Evolutionary conservation across 2,329 filamentous ascomycete genomes (phyloP), one percentile per base, ranked within the genome.

Genomic region (Juglanconis juglandina): DNA sequence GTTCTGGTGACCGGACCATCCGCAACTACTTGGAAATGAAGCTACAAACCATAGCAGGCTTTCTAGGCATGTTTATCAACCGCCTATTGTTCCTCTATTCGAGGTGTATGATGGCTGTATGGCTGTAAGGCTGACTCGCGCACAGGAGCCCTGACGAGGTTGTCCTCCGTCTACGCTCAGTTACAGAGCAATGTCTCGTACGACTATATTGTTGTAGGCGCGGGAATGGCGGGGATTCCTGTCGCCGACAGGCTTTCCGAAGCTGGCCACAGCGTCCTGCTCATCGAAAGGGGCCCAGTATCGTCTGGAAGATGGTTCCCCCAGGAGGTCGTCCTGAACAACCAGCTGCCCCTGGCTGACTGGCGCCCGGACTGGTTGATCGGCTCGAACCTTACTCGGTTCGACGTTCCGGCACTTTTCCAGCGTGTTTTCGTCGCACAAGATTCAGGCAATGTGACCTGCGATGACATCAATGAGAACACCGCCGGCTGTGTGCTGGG

Each of bases 401-500:
- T 91, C 66, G 88, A 91, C 67, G 83, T 90, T 5, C 88, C 88
- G 0, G 86, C 87, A 58, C 81, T 90, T 61, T 89, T 86, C 71
- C 90, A 90, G 70, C 78, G 89, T 72, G 88, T 91, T 65, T 89
- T 86, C 82, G 74, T 78, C 4, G 24, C 24, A 24, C 24, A 24
- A 2, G 81, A 88, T 67, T 85, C 83, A 9, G 77, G 77, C 4
- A 86, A 85, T 34, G 85, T 89, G 66, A 82, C 84, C 41, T 91
- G 88, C 72, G 81, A 80, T 1, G 88, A 91, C 70, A 34, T 33
- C 17, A 86, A 84, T n/a, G 87, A 88, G 63, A 85, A 88, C 67
- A 89, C 90, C 86, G 86, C 87, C 11, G 88, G 87, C 13, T 91
- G 88, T 63, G 79, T 91, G 48, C 79, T 91, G 3, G 88, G 88